Percentiles rank a stretch among this genome's conserved stretches.
These are phyloP conservation scores for Chaetomiaceae sp. DNA, from an alignment of 2,329 filamentous ascomycete species.

Conservation along the genomic window DNA sequence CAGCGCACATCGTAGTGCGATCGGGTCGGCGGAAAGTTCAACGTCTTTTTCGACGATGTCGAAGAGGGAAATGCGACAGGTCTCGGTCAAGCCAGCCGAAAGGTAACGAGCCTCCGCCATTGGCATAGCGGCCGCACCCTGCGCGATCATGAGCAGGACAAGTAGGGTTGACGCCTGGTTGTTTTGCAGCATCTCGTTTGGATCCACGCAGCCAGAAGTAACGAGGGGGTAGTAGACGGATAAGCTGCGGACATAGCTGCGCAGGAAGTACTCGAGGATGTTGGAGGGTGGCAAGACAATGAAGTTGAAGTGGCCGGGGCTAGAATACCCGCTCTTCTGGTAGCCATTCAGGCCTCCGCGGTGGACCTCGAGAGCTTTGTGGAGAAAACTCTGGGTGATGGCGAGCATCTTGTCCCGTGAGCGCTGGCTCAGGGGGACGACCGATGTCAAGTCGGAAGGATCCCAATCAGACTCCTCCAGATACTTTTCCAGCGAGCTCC, in stretches of 20 bases:
- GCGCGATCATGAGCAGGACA: conserved; percentile 67
- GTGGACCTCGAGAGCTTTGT: conserved; percentile 66
- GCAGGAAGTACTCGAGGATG: conserved; percentile 63
- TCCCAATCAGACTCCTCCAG: conserved; percentile 36
- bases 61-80: conserved; percentile 66
- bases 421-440: conserved; percentile 41
- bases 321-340: conserved; percentile 39
- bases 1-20: conserved; percentile 59
- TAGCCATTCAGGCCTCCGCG: conserved; percentile 43
- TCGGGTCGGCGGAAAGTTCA: conserved; percentile 60
- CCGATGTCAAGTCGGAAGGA: conserved; percentile 35
- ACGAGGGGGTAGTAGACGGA: conserved; percentile 63
- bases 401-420: conserved; percentile 66
- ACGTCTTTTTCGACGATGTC: conserved; percentile 69
- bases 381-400: conserved; percentile 64
- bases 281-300: conserved; percentile 61
- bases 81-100: conserved; percentile 63
- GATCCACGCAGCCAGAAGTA: conserved; percentile 54
- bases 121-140: conserved; percentile 62
- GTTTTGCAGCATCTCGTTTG: conserved; percentile 62
- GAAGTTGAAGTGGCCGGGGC: conserved; percentile 53
- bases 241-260: conserved; percentile 61
- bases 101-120: conserved; percentile 61
- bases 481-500: conserved; percentile 41
- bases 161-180: conserved; percentile 62